Percentiles rank a stretch among this genome's conserved stretches.
phyloP scores from a whole-genome alignment of 2,329 filamentous ascomycete genomes.

The Cladosporium phlei region DNA sequence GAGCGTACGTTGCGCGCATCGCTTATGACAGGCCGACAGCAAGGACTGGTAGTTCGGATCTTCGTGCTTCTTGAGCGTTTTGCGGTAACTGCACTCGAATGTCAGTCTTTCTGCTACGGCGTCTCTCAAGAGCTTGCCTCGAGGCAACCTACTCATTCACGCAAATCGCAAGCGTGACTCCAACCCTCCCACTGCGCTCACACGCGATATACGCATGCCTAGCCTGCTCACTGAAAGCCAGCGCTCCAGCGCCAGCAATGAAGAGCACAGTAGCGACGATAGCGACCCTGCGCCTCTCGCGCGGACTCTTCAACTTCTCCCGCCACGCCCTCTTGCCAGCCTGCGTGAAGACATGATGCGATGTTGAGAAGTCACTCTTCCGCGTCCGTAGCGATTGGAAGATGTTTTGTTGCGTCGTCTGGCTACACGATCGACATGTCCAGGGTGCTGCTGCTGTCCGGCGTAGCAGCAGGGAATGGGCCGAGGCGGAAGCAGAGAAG shows the following conservation, averaged over 20 bases:
- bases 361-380: slow-evolving; percentile 19
- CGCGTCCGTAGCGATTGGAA: slow-evolving; percentile 5
- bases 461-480: slow-evolving; percentile 5
- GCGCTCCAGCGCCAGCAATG: slow-evolving; percentile 34
- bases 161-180: slow-evolving; percentile 67
- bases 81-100: slow-evolving; percentile 65
- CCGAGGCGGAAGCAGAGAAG: slow-evolving; percentile 8
- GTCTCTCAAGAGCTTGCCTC: neutral
- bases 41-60: slow-evolving; percentile 60
- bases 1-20: slow-evolving; percentile 84
- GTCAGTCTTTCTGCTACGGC: slow-evolving; percentile 8
- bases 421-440: slow-evolving; percentile 9
- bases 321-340: slow-evolving; percentile 27
- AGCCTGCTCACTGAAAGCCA: slow-evolving; percentile 60
- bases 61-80: slow-evolving; percentile 66
- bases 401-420: slow-evolving; percentile 12
- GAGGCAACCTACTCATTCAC: slow-evolving; percentile 69
- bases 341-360: slow-evolving; percentile 18
- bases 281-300: slow-evolving; percentile 26
- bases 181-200: slow-evolving; percentile 74
- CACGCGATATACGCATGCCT: slow-evolving; percentile 70
- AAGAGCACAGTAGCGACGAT: slow-evolving; percentile 29
- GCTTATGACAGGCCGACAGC: slow-evolving; percentile 79
- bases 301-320: slow-evolving; percentile 21
- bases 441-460: neutral